Base-by-base conservation (phyloP, 495 filamentous ascomycete genomes). In the Annulohypoxylon maeteangense region DNA sequence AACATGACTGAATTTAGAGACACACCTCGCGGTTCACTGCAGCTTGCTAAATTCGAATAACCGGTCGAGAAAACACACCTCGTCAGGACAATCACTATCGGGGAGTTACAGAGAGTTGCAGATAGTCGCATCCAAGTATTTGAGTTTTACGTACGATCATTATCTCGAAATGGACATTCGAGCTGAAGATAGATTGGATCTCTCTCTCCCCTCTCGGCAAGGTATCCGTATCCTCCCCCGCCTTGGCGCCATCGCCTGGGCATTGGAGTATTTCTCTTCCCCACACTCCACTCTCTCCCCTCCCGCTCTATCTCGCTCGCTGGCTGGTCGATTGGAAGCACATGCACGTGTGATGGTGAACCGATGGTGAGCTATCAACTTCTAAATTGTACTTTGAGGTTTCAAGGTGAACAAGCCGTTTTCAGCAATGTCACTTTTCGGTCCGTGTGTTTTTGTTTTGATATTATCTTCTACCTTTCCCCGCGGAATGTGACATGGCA, bases 41-140 rank as follows among this genome's bases (percentile, higher is more conserved):
- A 4, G n/a, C 20, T 44, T 51, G 47, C 56, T 42, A 55, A 31
- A 36, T 45, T 57, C 25, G 50, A 65, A 34, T 18, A 58, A 14
- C 48, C 31, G 22, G 47, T 63, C 40, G 57, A 57, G 22, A 40
- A 40, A 25, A 12, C 18, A 48, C 27, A 25, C 40, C 18, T 45
- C 12, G 7, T 57, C 31, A 50, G n/a, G 34, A 31, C 40, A 23
- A 45, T 48, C 22, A 34, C 23, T 36, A 56, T 50, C n/a, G 18
- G 36, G 60, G 27, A 29, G 6, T 29, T n/a, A n/a, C n/a, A n/a
- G n/a, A 36, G 32, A 7, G 8, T 36, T 36, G 32, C 32, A n/a
- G 36, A 40, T 20, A 62, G 68, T 71, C 54, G 62, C 68, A 71
- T 71, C 48, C 7, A 55, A 63, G 68, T 71, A 71, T 71, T 71